Conservation (phyloP, 257 asterid species). For the Catharanthus roseus region DNA sequence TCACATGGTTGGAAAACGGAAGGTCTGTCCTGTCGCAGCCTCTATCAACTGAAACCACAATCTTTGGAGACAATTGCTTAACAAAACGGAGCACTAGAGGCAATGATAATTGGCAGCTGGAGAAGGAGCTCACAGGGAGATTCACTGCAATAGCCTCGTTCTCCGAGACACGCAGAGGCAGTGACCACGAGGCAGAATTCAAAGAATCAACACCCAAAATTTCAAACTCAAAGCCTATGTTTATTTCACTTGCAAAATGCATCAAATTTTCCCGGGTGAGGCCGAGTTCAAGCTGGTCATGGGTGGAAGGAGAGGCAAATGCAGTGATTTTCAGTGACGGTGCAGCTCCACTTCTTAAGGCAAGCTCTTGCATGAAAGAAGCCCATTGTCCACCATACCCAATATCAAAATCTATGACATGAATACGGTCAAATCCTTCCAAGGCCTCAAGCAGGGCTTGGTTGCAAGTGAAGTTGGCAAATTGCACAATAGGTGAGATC, state of each 20-base stretch:
- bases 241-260: slow-evolving; percentile 71
- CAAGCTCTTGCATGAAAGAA: slow-evolving; percentile 95
- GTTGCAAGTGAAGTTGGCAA: slow-evolving; percentile 81
- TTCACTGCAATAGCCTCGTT: slow-evolving; percentile 72
- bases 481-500: slow-evolving; percentile 79
- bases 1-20: slow-evolving; percentile 74
- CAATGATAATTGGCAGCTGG: slow-evolving; percentile 40
- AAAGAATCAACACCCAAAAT: slow-evolving; percentile 52
- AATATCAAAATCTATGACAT: slow-evolving; percentile 79
- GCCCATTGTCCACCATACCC: slow-evolving; percentile 98
- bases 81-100: slow-evolving; percentile 72
- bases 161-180: slow-evolving; percentile 39
- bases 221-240: slow-evolving; percentile 65
- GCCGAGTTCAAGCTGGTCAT: slow-evolving; percentile 72
- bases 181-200: slow-evolving; percentile 60
- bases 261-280: slow-evolving; percentile 70
- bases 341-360: slow-evolving; percentile 51
- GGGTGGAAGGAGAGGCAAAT: slow-evolving; percentile 58
- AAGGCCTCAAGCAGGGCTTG: slow-evolving; percentile 82
- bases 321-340: slow-evolving; percentile 71
- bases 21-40: slow-evolving; percentile 90
- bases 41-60: slow-evolving; percentile 80
- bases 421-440: slow-evolving; percentile 67
- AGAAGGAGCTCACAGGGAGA: slow-evolving; percentile 62
- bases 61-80: slow-evolving; percentile 68